Conservation (phyloP, 768 basidiomycete genomes). For the Rhizopogon vulgaris region DNA sequence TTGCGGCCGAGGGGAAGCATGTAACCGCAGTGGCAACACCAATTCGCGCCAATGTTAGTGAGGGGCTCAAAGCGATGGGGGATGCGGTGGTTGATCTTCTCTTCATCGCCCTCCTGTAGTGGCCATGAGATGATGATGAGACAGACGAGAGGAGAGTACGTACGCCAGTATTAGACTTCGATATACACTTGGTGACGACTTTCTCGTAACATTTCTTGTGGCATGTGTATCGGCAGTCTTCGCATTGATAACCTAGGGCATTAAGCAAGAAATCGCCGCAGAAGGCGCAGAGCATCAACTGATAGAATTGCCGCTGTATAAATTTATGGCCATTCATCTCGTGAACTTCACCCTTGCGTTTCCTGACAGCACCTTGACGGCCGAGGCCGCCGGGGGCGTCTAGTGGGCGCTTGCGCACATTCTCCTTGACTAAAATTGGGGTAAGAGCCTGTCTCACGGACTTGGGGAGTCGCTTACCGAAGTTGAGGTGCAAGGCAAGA, state of each 20-base stretch:
- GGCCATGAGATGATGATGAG: slow-evolving; percentile 1
- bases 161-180: slow-evolving; percentile 92
- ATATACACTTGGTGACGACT: slow-evolving; percentile 98
- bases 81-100: slow-evolving; percentile 98
- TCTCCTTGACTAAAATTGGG: slow-evolving; percentile 80
- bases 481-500: slow-evolving; percentile 80
- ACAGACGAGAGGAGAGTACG: slow-evolving; percentile 22
- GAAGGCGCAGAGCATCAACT: slow-evolving; percentile 96
- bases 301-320: slow-evolving; percentile 94
- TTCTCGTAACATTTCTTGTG: slow-evolving; percentile 99
- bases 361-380: slow-evolving; percentile 95
- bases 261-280: slow-evolving; percentile 98
- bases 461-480: slow-evolving; percentile 53
- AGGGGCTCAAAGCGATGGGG: slow-evolving; percentile 97
- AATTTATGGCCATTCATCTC: slow-evolving; percentile 99
- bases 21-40: slow-evolving; percentile 99
- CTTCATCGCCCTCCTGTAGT: slow-evolving; percentile 85
- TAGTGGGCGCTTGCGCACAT: slow-evolving; percentile 90
- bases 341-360: slow-evolving; percentile 96
- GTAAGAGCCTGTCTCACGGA: not conserved
- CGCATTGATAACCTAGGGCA: slow-evolving; percentile 97
- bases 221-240: slow-evolving; percentile 97
- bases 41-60: slow-evolving; percentile 95
- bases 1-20: slow-evolving; percentile 96
- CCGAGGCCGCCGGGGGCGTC: slow-evolving; percentile 90